Percentiles rank a stretch among this genome's conserved stretches.
Conservation (phyloP, 805 yeast genomes). For the Sungouiozyma intestinalis region DNA sequence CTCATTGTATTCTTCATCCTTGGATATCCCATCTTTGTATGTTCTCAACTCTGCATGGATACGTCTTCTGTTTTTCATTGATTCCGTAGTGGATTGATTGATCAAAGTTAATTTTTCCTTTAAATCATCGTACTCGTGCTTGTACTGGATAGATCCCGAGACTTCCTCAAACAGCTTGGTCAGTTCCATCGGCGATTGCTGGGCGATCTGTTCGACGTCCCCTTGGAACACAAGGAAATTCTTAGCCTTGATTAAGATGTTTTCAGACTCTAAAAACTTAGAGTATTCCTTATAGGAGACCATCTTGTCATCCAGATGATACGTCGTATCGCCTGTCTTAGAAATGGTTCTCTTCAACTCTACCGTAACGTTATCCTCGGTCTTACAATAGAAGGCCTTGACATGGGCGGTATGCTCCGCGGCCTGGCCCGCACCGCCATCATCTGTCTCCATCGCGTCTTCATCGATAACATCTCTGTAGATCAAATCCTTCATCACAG, state of each 20-base stretch:
- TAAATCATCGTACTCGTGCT: constrained; percentile 54
- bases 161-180: constrained; percentile 68
- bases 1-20: constrained; percentile 55
- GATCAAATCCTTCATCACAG: constrained; percentile 61
- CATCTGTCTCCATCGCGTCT: constrained; percentile 14
- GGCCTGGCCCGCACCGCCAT: constrained; percentile 8
- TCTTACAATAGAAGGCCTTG: constrained; percentile 59
- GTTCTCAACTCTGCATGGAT: constrained; percentile 65
- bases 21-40: constrained; percentile 64
- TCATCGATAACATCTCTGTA: constrained; percentile 50
- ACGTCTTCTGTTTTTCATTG: constrained; percentile 59
- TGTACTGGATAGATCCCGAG: constrained; percentile 66
- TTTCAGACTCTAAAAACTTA: constrained; percentile 57
- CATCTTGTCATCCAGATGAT: constrained; percentile 48
- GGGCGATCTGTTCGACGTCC: constrained; percentile 87
- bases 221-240: constrained; percentile 95
- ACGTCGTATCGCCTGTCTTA: constrained; percentile 52
- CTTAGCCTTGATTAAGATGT: constrained; percentile 77
- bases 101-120: constrained; percentile 57
- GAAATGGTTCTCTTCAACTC: constrained; percentile 55
- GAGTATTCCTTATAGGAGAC: constrained; percentile 61
- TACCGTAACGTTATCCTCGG: constrained; percentile 44
- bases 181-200: constrained; percentile 71
- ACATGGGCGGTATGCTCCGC: constrained; percentile 49
- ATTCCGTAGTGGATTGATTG: constrained; percentile 49